Base-by-base conservation (phyloP, 2,329 filamentous ascomycete species). In the Pseudogymnoascus sp. region DNA sequence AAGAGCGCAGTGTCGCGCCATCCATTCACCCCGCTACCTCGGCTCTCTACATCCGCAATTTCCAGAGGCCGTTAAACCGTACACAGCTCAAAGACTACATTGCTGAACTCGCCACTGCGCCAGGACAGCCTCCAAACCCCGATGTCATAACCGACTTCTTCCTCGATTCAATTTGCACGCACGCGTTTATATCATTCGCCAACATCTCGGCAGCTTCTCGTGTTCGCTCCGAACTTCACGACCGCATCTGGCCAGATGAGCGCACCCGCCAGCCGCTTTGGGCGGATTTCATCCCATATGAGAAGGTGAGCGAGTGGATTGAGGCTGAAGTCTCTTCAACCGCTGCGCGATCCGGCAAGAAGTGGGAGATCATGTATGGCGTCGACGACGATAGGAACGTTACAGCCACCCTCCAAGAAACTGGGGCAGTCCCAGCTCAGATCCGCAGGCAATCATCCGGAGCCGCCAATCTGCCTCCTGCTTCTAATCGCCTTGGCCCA, bases 201-300 rank as follows among this genome's bases (percentile, higher is more conserved):
- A 87, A 80, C 50, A 77, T 85, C 8, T 78, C 85, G 2, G 86
- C 88, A 3, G 94, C 94, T 3, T 85, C 87, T 0, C 83, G 90
- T 21, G 92, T 90, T 7, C 88, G 93, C 58, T 81, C 84, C 8
- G 82, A 83, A 2, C 78, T 97, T 1, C 93, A 99, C 74, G 84
- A 85, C 62, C 82, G 82, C 21, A 82, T 92, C 36, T 97, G 92
- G 90, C 93, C 93, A 0, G 84, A 92, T 63, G 93, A 97, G 75
- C 85, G 87, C 63, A 89, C 87, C 66, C 83, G 94, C 33, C 95
- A 94, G 72, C 81, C 86, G 0, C 80, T 97, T 0, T 95, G 88
- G 83, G 90, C 90, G 3, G 94, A 99, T 72, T 97, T 94, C 72
- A 81, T 97, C 17, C 93, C 93, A 0, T 82, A 88, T 15, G 85